phyloP scores from a whole-genome alignment of 2,329 filamentous ascomycete species.

The Aotearoamyces nothofagi region DNA sequence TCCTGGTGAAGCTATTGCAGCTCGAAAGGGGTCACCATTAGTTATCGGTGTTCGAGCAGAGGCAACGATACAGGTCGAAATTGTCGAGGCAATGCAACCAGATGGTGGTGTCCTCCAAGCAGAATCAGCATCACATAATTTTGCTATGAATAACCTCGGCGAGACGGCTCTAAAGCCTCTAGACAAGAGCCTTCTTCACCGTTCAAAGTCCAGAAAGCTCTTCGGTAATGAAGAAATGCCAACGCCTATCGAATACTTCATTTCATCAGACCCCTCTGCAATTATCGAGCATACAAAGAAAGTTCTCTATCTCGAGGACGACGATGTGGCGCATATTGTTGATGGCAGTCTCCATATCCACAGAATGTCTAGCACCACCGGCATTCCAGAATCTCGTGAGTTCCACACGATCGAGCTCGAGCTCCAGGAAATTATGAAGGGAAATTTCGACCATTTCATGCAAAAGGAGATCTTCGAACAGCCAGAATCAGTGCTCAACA shows the following conservation, averaged over 20 bases:
- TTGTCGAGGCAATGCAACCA: conserved; percentile 95
- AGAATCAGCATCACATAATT: conserved; percentile 90
- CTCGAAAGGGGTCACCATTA: conserved; percentile 93
- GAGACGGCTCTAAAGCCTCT: conserved; percentile 65
- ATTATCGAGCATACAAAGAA: conserved; percentile 99
- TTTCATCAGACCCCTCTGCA: conserved; percentile 94
- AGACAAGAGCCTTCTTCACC: conserved; percentile 96
- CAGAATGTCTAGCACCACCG: conserved; percentile 93
- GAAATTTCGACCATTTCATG: conserved; percentile 99
- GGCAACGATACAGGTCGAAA: conserved; percentile 99
- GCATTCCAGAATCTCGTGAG: conserved; percentile 88
- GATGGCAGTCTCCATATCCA: no score
- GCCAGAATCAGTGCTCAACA: conserved; percentile 98
- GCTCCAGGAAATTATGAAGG: conserved; percentile 99
- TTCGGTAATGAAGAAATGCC: conserved; percentile 96
- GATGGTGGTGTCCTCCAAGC: conserved; percentile 73
- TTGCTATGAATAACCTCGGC: conserved; percentile 80
- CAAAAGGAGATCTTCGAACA: conserved; percentile 99
- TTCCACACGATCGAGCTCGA: conserved; percentile 98
- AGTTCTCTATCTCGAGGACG: conserved; percentile 98
- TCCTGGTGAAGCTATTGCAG: conserved; percentile 93
- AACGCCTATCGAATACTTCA: conserved; percentile 97
- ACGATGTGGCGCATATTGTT: conserved; percentile 99
- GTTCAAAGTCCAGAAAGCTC: conserved; percentile 96
- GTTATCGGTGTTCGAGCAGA: conserved; percentile 94